These are phyloP conservation scores for Paramecium caudatum DNA, from an alignment of 73 alveolate species.

Conservation along the genomic window DNA sequence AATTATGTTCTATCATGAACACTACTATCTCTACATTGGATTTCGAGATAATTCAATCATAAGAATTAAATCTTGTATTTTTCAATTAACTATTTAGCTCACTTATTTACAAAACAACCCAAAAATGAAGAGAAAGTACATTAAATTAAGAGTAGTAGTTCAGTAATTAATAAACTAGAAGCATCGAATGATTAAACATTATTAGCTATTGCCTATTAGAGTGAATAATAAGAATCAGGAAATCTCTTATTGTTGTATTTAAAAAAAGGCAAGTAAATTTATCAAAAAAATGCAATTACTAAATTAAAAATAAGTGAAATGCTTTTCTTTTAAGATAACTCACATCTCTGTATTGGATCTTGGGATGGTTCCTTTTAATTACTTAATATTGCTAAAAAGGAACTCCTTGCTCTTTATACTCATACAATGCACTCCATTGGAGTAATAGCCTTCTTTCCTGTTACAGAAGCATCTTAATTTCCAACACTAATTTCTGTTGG, in stretches of 20 bases:
- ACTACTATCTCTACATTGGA: conserved; percentile 31
- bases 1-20: neutral
- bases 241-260: neutral
- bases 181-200: conserved; percentile 44
- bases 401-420: conserved; percentile 1
- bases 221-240: conserved; percentile 19
- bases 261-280: neutral
- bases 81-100: neutral
- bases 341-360: conserved; percentile 48
- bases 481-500: conserved; percentile 44
- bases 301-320: conserved; percentile 22
- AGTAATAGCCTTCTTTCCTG: conserved; percentile 23
- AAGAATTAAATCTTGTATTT: conserved; percentile 4
- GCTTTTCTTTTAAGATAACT: neutral
- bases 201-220: conserved; percentile 42
- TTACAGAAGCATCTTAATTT: neutral
- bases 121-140: neutral
- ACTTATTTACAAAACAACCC: neutral
- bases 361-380: conserved; percentile 59
- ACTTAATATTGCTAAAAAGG: neutral
- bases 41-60: conserved; percentile 1
- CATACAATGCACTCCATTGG: neutral
- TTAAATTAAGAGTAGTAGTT: neutral
- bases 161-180: conserved; percentile 9
- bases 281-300: neutral